These are phyloP conservation scores for Ettlia oleoabundans DNA, from an alignment of 139 green algal genomes.

Conservation along the genomic window DNA sequence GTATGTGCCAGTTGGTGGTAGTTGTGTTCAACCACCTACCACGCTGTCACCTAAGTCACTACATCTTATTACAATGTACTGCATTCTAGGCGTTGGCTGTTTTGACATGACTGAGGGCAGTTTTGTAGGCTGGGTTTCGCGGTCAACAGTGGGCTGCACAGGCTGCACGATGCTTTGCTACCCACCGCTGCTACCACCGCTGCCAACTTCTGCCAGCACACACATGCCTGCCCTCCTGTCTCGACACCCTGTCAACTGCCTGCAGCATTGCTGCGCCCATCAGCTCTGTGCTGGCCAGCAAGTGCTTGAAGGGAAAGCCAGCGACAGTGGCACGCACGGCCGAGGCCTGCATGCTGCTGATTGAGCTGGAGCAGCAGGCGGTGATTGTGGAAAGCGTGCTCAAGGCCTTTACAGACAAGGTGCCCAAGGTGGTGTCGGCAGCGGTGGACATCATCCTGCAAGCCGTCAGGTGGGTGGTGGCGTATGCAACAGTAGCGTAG, in stretches of 20 bases:
- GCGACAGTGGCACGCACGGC: slow-evolving; percentile 73
- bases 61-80: too few species aligned
- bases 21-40: too few species aligned
- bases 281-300: slow-evolving; percentile 70
- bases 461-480: slow-evolving; percentile 54
- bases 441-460: slow-evolving; percentile 72
- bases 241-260: too few species aligned
- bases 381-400: slow-evolving; percentile 61
- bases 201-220: neutral
- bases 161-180: too few species aligned
- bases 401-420: slow-evolving; percentile 83
- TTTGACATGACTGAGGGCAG: too few species aligned
- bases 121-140: too few species aligned
- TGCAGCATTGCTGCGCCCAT: slow-evolving; percentile 67
- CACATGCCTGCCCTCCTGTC: too few species aligned
- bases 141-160: too few species aligned
- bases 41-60: too few species aligned
- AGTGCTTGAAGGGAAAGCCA: slow-evolving; percentile 85
- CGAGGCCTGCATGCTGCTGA: slow-evolving; percentile 75
- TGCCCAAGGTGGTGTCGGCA: slow-evolving; percentile 88
- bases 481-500: too few species aligned
- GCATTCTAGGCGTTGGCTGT: too few species aligned
- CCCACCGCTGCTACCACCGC: neutral
- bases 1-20: neutral
- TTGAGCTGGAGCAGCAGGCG: slow-evolving; percentile 84